These are phyloP conservation scores for Auricularia sp. DNA, from an alignment of 768 basidiomycete genomes.

Conservation along the genomic window DNA sequence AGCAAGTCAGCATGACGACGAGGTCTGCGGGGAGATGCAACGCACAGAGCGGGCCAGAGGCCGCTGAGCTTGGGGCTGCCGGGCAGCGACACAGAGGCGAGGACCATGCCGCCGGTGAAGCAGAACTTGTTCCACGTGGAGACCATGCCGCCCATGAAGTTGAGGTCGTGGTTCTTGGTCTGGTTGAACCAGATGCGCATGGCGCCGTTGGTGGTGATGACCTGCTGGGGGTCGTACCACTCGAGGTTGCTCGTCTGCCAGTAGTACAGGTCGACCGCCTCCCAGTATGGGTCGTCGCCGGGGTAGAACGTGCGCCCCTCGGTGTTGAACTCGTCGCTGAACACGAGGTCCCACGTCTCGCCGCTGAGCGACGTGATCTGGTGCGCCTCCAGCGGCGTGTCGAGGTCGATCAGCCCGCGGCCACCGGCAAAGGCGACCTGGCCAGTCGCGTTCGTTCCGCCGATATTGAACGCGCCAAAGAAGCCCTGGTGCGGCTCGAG, in stretches of 20 bases:
- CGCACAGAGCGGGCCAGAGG: slow-evolving; percentile 61
- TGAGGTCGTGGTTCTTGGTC: slow-evolving; percentile 54
- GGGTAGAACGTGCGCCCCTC: slow-evolving; percentile 76
- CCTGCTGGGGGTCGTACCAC: slow-evolving; percentile 62
- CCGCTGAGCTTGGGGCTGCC: slow-evolving; percentile 47
- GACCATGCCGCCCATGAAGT: slow-evolving; percentile 66
- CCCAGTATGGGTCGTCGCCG: slow-evolving; percentile 88
- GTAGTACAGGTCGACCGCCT: slow-evolving; percentile 72
- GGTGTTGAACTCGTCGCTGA: slow-evolving; percentile 82
- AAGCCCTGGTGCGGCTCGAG: slow-evolving; percentile 34
- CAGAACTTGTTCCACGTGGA: slow-evolving; percentile 82
- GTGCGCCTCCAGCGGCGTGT: slow-evolving; percentile 57
- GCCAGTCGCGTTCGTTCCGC: slow-evolving; percentile 67
- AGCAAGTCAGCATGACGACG: too few relatives aligned
- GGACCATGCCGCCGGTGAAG: slow-evolving; percentile 41
- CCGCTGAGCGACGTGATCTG: slow-evolving; percentile 44
- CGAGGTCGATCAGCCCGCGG: slow-evolving; percentile 62
- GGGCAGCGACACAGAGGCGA: slow-evolving; percentile 51
- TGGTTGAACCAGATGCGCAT: slow-evolving; percentile 58
- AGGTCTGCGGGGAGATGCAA: too few relatives aligned
- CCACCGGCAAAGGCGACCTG: slow-evolving; percentile 50
- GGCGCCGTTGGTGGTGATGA: slow-evolving; percentile 63
- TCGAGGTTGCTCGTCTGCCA: slow-evolving; percentile 34
- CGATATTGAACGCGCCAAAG: slow-evolving; percentile 59
- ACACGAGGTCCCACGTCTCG: slow-evolving; percentile 56